Evolutionary conservation across 352 stramenopile genomes (phyloP).

Genomic region (Saprolegnia diclina): DNA sequence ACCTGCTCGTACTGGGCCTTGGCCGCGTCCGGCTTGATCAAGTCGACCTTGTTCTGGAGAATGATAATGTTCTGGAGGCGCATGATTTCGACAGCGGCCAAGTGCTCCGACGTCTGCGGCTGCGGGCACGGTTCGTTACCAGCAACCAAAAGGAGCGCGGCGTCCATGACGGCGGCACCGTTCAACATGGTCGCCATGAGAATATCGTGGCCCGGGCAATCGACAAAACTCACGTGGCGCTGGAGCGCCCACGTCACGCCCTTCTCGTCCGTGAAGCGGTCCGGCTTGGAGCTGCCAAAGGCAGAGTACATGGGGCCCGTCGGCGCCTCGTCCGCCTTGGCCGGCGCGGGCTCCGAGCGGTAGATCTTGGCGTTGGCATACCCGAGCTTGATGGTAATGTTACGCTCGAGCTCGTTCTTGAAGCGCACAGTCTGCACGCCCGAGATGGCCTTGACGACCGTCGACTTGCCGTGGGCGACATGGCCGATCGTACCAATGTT

Average conservation of each 20-base stretch:
- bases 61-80: slow-evolving; percentile 99
- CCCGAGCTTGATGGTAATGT: slow-evolving; percentile 99
- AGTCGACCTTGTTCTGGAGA: slow-evolving; percentile 99
- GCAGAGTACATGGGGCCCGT: slow-evolving; percentile 82
- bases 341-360: slow-evolving; percentile 46
- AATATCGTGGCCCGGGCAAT: slow-evolving; percentile 99
- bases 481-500: slow-evolving; percentile 99
- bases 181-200: slow-evolving; percentile 99
- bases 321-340: slow-evolving; percentile 33
- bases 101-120: slow-evolving; percentile 99
- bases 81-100: slow-evolving; percentile 99
- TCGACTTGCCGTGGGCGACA: slow-evolving; percentile 99
- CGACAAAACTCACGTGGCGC: slow-evolving; percentile 99
- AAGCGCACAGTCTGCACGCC: slow-evolving; percentile 98
- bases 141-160: slow-evolving; percentile 96
- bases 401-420: slow-evolving; percentile 99
- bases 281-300: slow-evolving; percentile 82
- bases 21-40: slow-evolving; percentile 98
- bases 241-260: slow-evolving; percentile 88
- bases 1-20: slow-evolving; percentile 97
- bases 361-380: slow-evolving; percentile 99
- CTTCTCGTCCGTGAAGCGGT: slow-evolving; percentile 85
- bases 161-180: slow-evolving; percentile 99
- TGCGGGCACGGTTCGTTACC: slow-evolving; percentile 98
- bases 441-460: slow-evolving; percentile 99